A percentile compares a stretch with the other conserved stretches of the same genome.
Conservation (phyloP, 495 filamentous ascomycete genomes). For the Monascus purpureus region DNA sequence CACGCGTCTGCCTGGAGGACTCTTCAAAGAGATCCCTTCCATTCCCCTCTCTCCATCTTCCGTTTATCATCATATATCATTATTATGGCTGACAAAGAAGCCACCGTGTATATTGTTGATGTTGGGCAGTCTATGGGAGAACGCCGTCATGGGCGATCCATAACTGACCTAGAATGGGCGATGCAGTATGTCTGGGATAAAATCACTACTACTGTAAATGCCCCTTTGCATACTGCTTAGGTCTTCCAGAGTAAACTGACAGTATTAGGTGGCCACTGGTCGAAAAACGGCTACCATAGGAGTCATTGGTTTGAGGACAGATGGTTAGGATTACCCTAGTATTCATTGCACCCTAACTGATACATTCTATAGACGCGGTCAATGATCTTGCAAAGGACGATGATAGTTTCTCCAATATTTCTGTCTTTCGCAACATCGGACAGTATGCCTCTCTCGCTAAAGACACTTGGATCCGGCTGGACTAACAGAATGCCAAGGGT, state of each 20-base stretch:
- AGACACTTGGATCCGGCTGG: not conserved
- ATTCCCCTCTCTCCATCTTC: not conserved
- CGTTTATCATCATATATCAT: conserved; percentile 3
- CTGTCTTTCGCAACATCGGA: conserved; percentile 53
- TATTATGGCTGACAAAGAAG: conserved; percentile 97
- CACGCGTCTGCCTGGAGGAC: conserved; percentile 32
- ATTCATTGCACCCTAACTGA: too few species aligned
- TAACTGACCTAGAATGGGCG: conserved; percentile 77
- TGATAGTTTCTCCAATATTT: conserved; percentile 63
- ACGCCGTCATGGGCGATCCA: conserved; percentile 52
- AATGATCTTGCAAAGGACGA: conserved; percentile 50
- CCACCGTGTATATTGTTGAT: conserved; percentile 84
- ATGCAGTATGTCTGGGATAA: conserved; percentile 96
- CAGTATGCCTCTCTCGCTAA: conserved; percentile 31
- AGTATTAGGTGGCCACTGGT: conserved; percentile 51
- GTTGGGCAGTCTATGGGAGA: conserved; percentile 72
- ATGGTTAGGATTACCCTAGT: conserved; percentile 32
- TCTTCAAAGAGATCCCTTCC: not conserved
- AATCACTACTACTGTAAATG: conserved; percentile 70
- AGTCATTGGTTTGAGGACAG: conserved; percentile 70
- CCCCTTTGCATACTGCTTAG: conserved; percentile 3
- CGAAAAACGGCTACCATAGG: conserved; percentile 71
- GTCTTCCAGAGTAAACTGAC: conserved; percentile 2
- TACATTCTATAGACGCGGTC: conserved; percentile 52
- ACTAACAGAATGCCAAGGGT: conserved; percentile 28